Evolutionary conservation across 164 flowering plant species (phyloP), one percentile per base, ranked within the genome.

Genomic region (Sedum album): DNA sequence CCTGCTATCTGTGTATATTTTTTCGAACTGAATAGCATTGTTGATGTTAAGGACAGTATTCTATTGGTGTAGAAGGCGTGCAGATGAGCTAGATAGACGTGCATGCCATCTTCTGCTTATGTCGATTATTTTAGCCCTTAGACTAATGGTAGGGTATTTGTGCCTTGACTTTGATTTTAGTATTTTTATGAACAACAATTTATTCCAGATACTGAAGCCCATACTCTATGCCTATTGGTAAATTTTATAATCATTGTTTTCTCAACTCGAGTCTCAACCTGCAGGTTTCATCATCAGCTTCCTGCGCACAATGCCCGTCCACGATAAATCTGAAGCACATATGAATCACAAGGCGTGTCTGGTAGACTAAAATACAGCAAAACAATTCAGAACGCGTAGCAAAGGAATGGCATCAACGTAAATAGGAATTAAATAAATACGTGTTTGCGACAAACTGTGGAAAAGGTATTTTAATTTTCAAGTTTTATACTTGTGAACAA

Each of bases 51-150:
- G 57, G 57, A n/a, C 26, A 26, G 57, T 51, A 51, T n/a, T 51
- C 6, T 51, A 6, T 51, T n/a, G 10, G 57, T n/a, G 26, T 21
- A n/a, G 23, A 51, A 20, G 23, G 53, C 53, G 53, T 48, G 53
- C 23, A 36, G n/a, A n/a, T n/a, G 39, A 8, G 8, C 39, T 36
- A 48, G 53, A 51, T 21, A n/a, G 57, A 51, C 57, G 25, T 51
- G 57, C 57, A 51, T 51, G 13, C 57, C 57, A 51, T 51, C 57
- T 51, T 51, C 57, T 51, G 57, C 57, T 51, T 48, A 3, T 3
- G 5, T 6, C 57, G 23, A 2, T 21, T 51, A 1, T 51, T 51
- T 51, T 51, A 48, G 53, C 21, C 21, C 53, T 51, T 51, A 21
- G 57, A 51, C 57, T 7, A n/a, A 15, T 5, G 26, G 57, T 51